Conservation (phyloP, 2,329 filamentous ascomycete genomes). For the Fusarium chlamydosporum region DNA sequence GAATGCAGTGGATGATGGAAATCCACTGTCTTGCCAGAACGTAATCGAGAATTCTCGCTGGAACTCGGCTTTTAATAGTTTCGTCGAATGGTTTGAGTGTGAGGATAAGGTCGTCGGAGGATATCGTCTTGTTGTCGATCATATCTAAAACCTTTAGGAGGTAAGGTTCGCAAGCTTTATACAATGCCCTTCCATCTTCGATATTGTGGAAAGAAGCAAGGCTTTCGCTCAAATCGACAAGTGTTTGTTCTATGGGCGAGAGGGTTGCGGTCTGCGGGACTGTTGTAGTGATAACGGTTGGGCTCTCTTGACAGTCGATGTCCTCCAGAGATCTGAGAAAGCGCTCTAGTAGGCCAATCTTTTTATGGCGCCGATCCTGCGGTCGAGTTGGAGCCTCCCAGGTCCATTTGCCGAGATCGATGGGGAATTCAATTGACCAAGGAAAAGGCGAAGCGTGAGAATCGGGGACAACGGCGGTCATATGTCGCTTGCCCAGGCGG, state of each 20-base stretch:
- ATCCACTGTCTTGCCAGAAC: constrained; percentile 25
- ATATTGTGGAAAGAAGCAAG: constrained; percentile 8
- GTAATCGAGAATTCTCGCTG: constrained; percentile 20
- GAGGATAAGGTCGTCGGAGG: constrained; percentile 34
- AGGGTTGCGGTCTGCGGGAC: not conserved
- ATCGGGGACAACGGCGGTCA: constrained; percentile 65
- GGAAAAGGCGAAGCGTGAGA: constrained; percentile 56
- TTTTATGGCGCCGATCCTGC: constrained; percentile 48
- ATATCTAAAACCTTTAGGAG: constrained; percentile 18
- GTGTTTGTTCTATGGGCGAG: constrained; percentile 2
- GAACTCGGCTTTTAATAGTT: constrained; percentile 8
- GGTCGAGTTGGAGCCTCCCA: constrained; percentile 65
- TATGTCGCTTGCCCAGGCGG: constrained; percentile 66
- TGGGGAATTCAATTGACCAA: constrained; percentile 64
- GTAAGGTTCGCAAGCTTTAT: constrained; percentile 24
- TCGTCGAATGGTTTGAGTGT: constrained; percentile 42
- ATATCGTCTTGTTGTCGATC: constrained; percentile 28
- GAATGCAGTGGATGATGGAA: constrained; percentile 31
- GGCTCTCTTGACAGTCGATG: constrained; percentile 8
- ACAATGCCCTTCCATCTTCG: constrained; percentile 12
- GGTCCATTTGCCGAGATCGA: constrained; percentile 63
- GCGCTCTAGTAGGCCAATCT: constrained; percentile 46
- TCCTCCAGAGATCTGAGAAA: constrained; percentile 52
- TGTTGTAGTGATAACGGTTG: not conserved
- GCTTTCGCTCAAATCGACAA: constrained; percentile 8